Evolutionary conservation across 495 filamentous ascomycete genomes (phyloP).

Genomic region (Bombardia bombarda): DNA sequence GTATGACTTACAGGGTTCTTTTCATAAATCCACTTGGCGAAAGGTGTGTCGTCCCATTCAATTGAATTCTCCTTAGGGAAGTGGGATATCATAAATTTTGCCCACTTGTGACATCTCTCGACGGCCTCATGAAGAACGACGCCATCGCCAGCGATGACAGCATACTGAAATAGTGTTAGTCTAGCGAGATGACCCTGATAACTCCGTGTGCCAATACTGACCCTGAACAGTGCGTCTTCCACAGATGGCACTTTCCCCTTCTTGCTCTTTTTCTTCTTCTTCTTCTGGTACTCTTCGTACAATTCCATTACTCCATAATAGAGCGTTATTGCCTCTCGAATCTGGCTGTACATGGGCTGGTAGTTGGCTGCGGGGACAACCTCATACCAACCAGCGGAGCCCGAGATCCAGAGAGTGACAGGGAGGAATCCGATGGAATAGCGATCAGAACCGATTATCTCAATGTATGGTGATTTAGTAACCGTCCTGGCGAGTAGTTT

Average conservation of each 20-base stretch:
- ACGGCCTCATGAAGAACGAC: slow-evolving; percentile 30
- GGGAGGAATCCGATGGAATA: slow-evolving; percentile 65
- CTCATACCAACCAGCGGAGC: slow-evolving; percentile 72
- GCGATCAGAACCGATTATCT: slow-evolving; percentile 51
- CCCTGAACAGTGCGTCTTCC: slow-evolving; percentile 32
- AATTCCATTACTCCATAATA: slow-evolving; percentile 53
- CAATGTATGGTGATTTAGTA: slow-evolving; percentile 46
- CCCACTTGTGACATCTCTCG: slow-evolving; percentile 26
- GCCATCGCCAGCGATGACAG: slow-evolving; percentile 33
- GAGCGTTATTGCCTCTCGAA: slow-evolving; percentile 61
- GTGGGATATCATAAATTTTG: slow-evolving; percentile 32
- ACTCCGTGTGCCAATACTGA: slow-evolving; percentile 14
- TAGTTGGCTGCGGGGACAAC: slow-evolving; percentile 57
- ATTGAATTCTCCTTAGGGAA: slow-evolving; percentile 27
- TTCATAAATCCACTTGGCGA: slow-evolving; percentile 26
- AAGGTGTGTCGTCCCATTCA: slow-evolving; percentile 25
- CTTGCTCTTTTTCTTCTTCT: slow-evolving; percentile 19
- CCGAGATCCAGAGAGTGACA: slow-evolving; percentile 67
- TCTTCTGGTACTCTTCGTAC: slow-evolving; percentile 28
- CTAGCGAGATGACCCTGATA: too few species aligned
- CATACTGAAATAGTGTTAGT: slow-evolving; percentile 26
- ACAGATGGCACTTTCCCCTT: slow-evolving; percentile 7
- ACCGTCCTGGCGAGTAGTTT: slow-evolving; percentile 37
- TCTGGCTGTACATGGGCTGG: slow-evolving; percentile 51
- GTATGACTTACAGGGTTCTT: slow-evolving; percentile 29